phyloP scores from a whole-genome alignment of 495 filamentous ascomycete species.

The Viridothelium virens region DNA sequence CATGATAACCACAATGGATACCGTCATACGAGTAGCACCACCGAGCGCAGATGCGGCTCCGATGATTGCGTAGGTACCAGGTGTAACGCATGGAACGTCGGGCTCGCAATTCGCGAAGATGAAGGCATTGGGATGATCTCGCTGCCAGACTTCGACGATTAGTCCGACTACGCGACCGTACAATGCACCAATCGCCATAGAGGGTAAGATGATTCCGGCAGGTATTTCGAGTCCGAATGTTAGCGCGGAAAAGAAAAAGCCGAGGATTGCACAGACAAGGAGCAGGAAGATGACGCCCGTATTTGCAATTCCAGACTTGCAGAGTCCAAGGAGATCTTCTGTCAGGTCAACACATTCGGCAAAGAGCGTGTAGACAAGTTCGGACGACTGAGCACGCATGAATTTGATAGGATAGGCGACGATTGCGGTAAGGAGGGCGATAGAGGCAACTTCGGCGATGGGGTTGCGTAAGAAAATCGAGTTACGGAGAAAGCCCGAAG shows the following conservation, averaged over 20 bases:
- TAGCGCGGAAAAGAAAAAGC: conserved; percentile 75
- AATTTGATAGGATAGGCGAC: conserved; percentile 94
- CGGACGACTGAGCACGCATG: conserved; percentile 79
- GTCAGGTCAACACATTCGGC: conserved; percentile 71
- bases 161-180: conserved; percentile 89
- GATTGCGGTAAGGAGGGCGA: conserved; percentile 72
- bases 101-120: conserved; percentile 75
- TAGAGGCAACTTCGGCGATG: conserved; percentile 63
- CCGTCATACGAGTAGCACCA: conserved; percentile 96
- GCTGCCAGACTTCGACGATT: conserved; percentile 81
- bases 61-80: conserved; percentile 92
- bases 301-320: conserved; percentile 63
- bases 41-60: conserved; percentile 91
- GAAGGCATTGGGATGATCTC: conserved; percentile 64
- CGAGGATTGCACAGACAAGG: conserved; percentile 68
- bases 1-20: conserved; percentile 98
- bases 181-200: conserved; percentile 92
- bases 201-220: conserved; percentile 91
- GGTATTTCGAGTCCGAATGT: conserved; percentile 97
- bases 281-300: conserved; percentile 71
- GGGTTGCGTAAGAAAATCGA: conserved; percentile 51
- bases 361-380: conserved; percentile 87
- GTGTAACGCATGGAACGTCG: conserved; percentile 84
- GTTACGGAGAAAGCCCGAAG: conserved; percentile 30
- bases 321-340: conserved; percentile 82